Conservation (phyloP, 306 rosid species). For the Arachis hypogaea region DNA sequence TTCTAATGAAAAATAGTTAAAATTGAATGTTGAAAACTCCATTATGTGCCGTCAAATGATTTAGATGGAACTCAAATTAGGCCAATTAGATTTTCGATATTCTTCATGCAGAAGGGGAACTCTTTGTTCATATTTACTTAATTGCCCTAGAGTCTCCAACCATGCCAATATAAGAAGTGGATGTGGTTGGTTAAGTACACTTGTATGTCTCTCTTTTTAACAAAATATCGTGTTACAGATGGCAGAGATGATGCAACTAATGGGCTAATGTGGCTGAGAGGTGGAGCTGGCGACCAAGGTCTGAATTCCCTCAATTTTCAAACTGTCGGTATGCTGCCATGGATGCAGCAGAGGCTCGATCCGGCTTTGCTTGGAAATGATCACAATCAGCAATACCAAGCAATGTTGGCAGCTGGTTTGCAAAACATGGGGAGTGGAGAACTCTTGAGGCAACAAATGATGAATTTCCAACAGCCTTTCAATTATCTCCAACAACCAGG, state of each 20-base stretch:
- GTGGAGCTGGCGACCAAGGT: conserved; percentile 70
- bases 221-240: conserved; percentile 56
- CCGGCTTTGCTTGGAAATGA: conserved; percentile 65
- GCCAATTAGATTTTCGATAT: conserved; percentile 2
- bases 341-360: conserved; percentile 86
- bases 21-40: not conserved
- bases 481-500: conserved; percentile 70
- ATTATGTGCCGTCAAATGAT: conserved; percentile 9
- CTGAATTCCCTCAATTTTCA: conserved; percentile 70
- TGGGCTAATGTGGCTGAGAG: conserved; percentile 82
- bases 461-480: conserved; percentile 78
- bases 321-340: conserved; percentile 69
- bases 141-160: conserved; percentile 2
- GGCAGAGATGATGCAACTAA: conserved; percentile 70
- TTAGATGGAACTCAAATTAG: conserved; percentile 14
- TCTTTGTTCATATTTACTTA: not conserved
- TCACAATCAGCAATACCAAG: conserved; percentile 73
- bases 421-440: conserved; percentile 71
- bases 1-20: not conserved
- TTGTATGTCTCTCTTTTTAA: conserved; percentile 36
- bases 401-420: conserved; percentile 77
- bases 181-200: conserved; percentile 39
- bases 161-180: conserved; percentile 13
- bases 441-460: conserved; percentile 70
- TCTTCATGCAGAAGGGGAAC: conserved; percentile 1